Evolutionary conservation across 352 stramenopile genomes (phyloP), one percentile per base, ranked within the genome.

Genomic region (Phytophthora megakarya): DNA sequence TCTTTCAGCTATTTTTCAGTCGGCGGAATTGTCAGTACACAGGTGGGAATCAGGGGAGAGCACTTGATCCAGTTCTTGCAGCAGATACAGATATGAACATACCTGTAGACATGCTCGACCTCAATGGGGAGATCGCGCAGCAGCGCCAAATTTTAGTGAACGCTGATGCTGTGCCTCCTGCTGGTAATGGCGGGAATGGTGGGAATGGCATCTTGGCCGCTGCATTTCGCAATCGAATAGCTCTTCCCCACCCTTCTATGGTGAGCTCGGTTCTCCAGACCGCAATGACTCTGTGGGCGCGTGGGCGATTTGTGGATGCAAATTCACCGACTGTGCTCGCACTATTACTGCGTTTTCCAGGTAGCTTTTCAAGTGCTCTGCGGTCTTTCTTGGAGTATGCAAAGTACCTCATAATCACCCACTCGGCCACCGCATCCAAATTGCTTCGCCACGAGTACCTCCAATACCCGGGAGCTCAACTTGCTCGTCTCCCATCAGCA

Each of bases 301-400:
- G 61, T 48, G 73, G 80, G 1, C 76, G 74, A 8, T 89, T 73
- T 63, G 58, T 65, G n/a, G 68, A 74, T 68, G 40, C 62, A 3
- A 79, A 55, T 42, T 38, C 47, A 18, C 73, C 63, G 10, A 55
- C 76, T 9, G 42, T 78, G 30, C 48, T 88, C 32, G 46, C 22
- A 16, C n/a, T 84, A 51, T 48, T 87, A 40, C 50, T 84, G 22
- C 60, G 66, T 15, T 56, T 73, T 23, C 61, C 70, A 42, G 44
- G 23, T 30, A 64, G 66, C 5, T 72, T 89, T 49, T 62, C 79
- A 10, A 57, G 53, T 1, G 71, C 72, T 10, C 52, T 94, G 12
- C 80, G 76, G 2, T 78, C 65, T 13, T 88, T 92, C 33, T 48
- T 90, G 33, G 83, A 94, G 54, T 92, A 87, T 65, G 76, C 75